A percentile compares a stretch with the other conserved stretches of the same genome.
phyloP scores from a whole-genome alignment of 176 grass and related monocot genomes.

The Areca catechu region DNA sequence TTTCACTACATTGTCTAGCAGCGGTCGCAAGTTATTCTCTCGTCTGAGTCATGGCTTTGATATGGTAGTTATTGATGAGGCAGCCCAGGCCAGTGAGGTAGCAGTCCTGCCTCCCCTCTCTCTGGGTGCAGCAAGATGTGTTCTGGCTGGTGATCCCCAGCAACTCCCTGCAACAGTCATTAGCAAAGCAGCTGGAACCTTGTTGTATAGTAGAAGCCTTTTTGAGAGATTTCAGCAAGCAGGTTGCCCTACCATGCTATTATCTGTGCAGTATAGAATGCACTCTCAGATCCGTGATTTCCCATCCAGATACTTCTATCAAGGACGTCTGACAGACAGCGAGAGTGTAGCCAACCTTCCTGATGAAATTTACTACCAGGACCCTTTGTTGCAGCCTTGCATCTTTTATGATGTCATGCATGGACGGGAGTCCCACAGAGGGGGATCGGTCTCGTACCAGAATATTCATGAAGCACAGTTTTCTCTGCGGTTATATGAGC shows the following conservation, averaged over 20 bases:
- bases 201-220: slow-evolving; percentile 94
- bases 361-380: slow-evolving; percentile 73
- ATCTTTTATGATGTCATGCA: slow-evolving; percentile 86
- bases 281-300: slow-evolving; percentile 98
- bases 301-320: slow-evolving; percentile 96
- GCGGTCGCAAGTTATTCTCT: slow-evolving; percentile 96
- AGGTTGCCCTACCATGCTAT: slow-evolving; percentile 86
- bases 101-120: slow-evolving; percentile 78
- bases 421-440: slow-evolving; percentile 89
- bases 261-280: slow-evolving; percentile 98
- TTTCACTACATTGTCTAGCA: slow-evolving; percentile 97
- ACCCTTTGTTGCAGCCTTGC: slow-evolving; percentile 75
- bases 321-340: slow-evolving; percentile 84
- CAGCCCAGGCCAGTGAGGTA: slow-evolving; percentile 98
- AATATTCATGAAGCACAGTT: slow-evolving; percentile 98
- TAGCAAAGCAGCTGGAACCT: slow-evolving; percentile 96
- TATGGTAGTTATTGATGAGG: slow-evolving; percentile 99
- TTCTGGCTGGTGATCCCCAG: slow-evolving; percentile 94
- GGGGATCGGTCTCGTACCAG: slow-evolving; percentile 77
- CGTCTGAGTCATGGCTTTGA: slow-evolving; percentile 95
- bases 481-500: slow-evolving; percentile 55
- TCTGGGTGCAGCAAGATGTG: slow-evolving; percentile 94
- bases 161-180: slow-evolving; percentile 99
- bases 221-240: slow-evolving; percentile 97
- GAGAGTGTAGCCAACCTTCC: slow-evolving; percentile 66